These are phyloP conservation scores for Dianthus caryophyllus DNA, from an alignment of 148 eudicot genomes.

Conservation along the genomic window DNA sequence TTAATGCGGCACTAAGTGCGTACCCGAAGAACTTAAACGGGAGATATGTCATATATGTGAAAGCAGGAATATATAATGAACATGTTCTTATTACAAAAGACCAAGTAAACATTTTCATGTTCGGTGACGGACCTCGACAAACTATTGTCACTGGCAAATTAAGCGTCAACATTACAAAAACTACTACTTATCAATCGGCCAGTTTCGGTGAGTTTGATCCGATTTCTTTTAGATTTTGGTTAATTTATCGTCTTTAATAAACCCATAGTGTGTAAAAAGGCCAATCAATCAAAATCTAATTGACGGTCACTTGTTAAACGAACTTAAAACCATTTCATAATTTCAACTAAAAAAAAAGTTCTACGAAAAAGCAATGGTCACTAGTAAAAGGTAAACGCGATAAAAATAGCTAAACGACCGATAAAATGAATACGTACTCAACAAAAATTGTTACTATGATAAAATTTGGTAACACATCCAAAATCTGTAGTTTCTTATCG, in stretches of 20 bases:
- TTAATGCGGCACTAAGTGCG: slow-evolving; percentile 41
- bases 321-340: too few species aligned
- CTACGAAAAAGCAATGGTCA: too few species aligned
- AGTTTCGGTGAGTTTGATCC: slow-evolving; percentile 42
- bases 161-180: slow-evolving; percentile 17
- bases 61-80: slow-evolving; percentile 60
- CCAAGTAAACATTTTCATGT: slow-evolving; percentile 50
- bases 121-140: slow-evolving; percentile 68
- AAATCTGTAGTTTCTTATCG: too few species aligned
- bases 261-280: too few species aligned
- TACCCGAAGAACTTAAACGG: slow-evolving; percentile 46
- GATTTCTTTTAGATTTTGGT: neutral
- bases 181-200: slow-evolving; percentile 47
- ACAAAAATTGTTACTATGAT: too few species aligned
- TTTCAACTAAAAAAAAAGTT: too few species aligned
- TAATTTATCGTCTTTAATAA: neutral
- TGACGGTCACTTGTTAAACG: too few species aligned
- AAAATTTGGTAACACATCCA: too few species aligned
- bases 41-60: slow-evolving; percentile 51
- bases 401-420: too few species aligned
- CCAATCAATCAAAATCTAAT: too few species aligned
- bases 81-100: slow-evolving; percentile 39
- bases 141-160: slow-evolving; percentile 52
- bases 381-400: too few species aligned
- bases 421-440: too few species aligned